A percentile compares a stretch with the other conserved stretches of the same genome.
phyloP scores from a whole-genome alignment of 1,284 basidiomycete species.

The Cryptococcus sp. region DNA sequence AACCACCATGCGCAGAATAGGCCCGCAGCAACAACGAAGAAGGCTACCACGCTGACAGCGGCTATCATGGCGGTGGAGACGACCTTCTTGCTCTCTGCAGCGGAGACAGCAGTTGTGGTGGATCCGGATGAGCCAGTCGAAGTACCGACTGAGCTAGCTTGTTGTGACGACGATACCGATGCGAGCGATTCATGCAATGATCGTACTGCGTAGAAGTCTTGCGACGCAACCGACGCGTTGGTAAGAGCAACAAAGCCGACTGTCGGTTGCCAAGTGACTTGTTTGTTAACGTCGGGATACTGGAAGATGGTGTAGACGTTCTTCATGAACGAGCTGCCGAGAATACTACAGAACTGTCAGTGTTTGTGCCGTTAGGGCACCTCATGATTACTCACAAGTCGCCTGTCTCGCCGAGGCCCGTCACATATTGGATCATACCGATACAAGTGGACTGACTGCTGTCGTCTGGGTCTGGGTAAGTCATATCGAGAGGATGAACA shows the following conservation, averaged over 20 bases:
- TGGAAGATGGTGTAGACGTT: conserved; percentile 53
- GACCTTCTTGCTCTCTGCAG: conserved; percentile 25
- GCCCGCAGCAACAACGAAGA: conserved; percentile 43
- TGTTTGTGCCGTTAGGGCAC: background rate
- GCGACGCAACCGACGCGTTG: conserved; percentile 41
- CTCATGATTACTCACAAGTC: conserved; percentile 37
- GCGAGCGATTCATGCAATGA: conserved; percentile 37
- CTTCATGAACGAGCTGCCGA: conserved; percentile 51
- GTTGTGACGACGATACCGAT: conserved; percentile 34
- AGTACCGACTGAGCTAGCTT: conserved; percentile 16
- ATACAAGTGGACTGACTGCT: conserved; percentile 41
- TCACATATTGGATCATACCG: conserved; percentile 48
- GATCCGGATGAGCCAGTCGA: conserved; percentile 9
- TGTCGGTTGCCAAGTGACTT: conserved; percentile 44
- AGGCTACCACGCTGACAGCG: conserved; percentile 42
- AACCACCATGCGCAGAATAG: conserved; percentile 52
- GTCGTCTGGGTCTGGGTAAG: conserved; percentile 42
- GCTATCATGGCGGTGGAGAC: conserved; percentile 44
- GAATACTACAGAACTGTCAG: conserved; percentile 30
- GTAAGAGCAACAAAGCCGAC: conserved; percentile 48
- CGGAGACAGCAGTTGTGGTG: background rate
- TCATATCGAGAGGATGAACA: conserved; percentile 52
- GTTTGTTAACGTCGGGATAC: conserved; percentile 43
- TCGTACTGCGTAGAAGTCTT: conserved; percentile 52
- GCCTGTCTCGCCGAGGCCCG: conserved; percentile 32